These are phyloP conservation scores for Penicillium glabrum DNA, from an alignment of 2,329 filamentous ascomycete species.

Conservation along the genomic window DNA sequence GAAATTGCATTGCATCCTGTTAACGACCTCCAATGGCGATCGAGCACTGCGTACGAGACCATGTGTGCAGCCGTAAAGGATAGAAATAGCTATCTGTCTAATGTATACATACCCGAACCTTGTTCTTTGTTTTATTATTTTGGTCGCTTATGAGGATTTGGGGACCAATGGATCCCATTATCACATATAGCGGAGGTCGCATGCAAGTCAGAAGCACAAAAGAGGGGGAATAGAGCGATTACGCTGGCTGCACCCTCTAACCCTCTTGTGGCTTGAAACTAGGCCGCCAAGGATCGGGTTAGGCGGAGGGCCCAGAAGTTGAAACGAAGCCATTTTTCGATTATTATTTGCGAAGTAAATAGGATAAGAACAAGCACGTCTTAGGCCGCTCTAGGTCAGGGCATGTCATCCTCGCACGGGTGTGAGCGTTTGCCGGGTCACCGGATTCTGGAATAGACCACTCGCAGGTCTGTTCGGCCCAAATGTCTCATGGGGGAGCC, in stretches of 20 bases:
- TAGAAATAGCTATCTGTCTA: not conserved
- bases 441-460: constrained; percentile 29
- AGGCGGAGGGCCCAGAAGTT: constrained; percentile 14
- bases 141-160: not conserved
- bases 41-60: not conserved
- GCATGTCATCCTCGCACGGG: constrained; percentile 24
- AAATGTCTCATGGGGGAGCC: constrained; percentile 27
- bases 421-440: constrained; percentile 26
- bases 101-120: not conserved
- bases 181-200: not conserved
- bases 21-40: not conserved
- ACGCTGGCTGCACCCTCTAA: constrained; percentile 19
- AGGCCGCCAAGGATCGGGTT: constrained; percentile 23
- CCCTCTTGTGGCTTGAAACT: constrained; percentile 21
- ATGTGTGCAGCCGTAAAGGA: not conserved
- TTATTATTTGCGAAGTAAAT: not conserved
- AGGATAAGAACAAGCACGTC: not conserved
- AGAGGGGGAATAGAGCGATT: constrained; percentile 8
- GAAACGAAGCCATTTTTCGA: not conserved
- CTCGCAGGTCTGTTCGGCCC: constrained; percentile 24
- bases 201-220: not conserved
- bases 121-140: too few relatives aligned
- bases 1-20: not conserved
- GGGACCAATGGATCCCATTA: not conserved
- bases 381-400: not conserved